Evolutionary conservation across 805 yeast genomes (phyloP).

Genomic region (Teunomyces gatunensis): DNA sequence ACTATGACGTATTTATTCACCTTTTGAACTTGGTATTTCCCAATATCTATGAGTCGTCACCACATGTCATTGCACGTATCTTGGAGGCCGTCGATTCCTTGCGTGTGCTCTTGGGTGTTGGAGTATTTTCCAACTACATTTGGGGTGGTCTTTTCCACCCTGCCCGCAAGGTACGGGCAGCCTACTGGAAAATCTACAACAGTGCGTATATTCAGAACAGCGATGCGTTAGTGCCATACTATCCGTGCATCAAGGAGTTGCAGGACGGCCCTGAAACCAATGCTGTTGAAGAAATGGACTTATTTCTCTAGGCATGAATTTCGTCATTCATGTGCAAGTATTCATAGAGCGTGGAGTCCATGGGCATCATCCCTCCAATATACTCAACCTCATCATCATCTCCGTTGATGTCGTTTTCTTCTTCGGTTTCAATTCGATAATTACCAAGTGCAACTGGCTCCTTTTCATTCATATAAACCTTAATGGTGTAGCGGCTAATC

Average conservation of each 20-base stretch:
- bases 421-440: conserved; percentile 3
- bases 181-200: conserved; percentile 86
- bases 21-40: conserved; percentile 80
- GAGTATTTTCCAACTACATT: conserved; percentile 67
- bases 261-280: conserved; percentile 16
- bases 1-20: conserved; percentile 65
- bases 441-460: conserved; percentile 7
- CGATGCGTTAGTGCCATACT: conserved; percentile 79
- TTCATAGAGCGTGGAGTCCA: background rate
- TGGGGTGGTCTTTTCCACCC: conserved; percentile 94
- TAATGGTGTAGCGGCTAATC: conserved; percentile 45
- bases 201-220: conserved; percentile 67
- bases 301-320: conserved; percentile 23
- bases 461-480: conserved; percentile 29
- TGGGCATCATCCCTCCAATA: background rate
- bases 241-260: conserved; percentile 44
- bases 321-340: background rate
- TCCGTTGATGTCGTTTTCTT: background rate
- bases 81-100: conserved; percentile 76
- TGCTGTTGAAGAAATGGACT: conserved; percentile 52
- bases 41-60: conserved; percentile 89
- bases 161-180: conserved; percentile 76
- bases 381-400: background rate
- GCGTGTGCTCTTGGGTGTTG: conserved; percentile 72
- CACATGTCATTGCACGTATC: conserved; percentile 85